Evolutionary conservation across 768 basidiomycete species (phyloP).

Genomic region (Neoboletus magnificus): DNA sequence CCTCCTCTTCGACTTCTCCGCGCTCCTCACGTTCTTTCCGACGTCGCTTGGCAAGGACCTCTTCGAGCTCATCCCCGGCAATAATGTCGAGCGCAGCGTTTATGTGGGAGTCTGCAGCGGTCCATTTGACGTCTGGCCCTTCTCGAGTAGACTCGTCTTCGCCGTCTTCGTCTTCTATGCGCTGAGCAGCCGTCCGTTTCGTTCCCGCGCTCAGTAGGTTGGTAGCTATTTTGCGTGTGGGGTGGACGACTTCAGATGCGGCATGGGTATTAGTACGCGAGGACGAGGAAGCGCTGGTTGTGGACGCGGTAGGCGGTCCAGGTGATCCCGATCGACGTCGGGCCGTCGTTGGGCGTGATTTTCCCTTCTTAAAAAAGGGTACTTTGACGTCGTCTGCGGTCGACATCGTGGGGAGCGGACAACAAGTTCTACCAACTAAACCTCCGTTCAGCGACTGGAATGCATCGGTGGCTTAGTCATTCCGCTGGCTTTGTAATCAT

Average conservation of each 20-base stretch:
- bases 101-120: conserved; percentile 69
- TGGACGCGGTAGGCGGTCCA: conserved; percentile 36
- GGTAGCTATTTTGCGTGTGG: conserved; percentile 59
- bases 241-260: conserved; percentile 69
- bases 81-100: conserved; percentile 72
- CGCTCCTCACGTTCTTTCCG: conserved; percentile 51
- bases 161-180: conserved; percentile 44
- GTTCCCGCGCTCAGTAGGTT: conserved; percentile 80
- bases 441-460: not conserved
- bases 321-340: conserved; percentile 70
- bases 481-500: conserved; percentile 3
- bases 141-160: conserved; percentile 43
- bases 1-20: conserved; percentile 53
- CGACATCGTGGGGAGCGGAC: conserved; percentile 27
- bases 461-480: conserved; percentile 18
- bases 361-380: conserved; percentile 88
- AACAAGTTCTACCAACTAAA: not conserved
- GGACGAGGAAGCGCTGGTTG: conserved; percentile 22
- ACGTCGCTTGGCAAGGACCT: conserved; percentile 66
- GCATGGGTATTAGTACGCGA: conserved; percentile 13
- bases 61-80: conserved; percentile 79
- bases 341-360: conserved; percentile 68
- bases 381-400: conserved; percentile 47
- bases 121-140: conserved; percentile 73
- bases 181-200: conserved; percentile 55